A percentile compares a stretch with the other conserved stretches of the same genome.
phyloP scores from a whole-genome alignment of 202 grass and related monocot species.

The Musa balbisiana region DNA sequence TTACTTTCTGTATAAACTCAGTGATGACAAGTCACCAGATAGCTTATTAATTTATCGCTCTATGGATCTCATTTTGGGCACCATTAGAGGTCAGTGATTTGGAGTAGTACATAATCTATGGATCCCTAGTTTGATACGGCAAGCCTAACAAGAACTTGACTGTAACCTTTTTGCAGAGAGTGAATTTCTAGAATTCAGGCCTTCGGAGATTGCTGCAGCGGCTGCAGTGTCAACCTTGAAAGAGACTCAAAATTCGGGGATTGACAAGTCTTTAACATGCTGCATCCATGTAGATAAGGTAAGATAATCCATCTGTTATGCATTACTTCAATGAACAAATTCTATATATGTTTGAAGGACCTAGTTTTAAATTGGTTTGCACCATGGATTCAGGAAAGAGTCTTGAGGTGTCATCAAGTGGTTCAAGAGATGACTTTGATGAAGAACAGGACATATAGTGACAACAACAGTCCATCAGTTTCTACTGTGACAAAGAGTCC shows the following conservation, averaged over 20 bases:
- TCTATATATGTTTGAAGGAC: background rate
- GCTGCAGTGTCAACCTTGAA: constrained; percentile 37
- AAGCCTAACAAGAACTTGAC: background rate
- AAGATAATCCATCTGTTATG: background rate
- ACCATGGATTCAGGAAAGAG: constrained; percentile 34
- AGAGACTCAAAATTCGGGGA: constrained; percentile 33
- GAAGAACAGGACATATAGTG: constrained; percentile 33
- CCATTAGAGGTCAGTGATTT: constrained; percentile 55
- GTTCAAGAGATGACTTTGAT: constrained; percentile 44
- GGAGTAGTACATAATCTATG: background rate
- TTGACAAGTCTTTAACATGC: constrained; percentile 32
- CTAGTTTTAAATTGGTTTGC: background rate
- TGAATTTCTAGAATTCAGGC: constrained; percentile 59
- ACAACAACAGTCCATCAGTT: constrained; percentile 12
- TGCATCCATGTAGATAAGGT: constrained; percentile 70
- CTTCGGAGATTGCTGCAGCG: constrained; percentile 74
- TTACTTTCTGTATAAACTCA: constrained; percentile 68
- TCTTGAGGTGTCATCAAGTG: constrained; percentile 54
- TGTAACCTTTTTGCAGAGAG: background rate
- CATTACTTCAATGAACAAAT: background rate
- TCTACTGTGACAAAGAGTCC: constrained; percentile 47
- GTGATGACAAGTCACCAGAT: constrained; percentile 37
- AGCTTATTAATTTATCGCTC: constrained; percentile 30
- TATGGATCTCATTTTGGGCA: constrained; percentile 39
- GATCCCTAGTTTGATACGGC: background rate